Conservation (phyloP, 2,329 filamentous ascomycete species). For the Dactylellina parvicollis region DNA sequence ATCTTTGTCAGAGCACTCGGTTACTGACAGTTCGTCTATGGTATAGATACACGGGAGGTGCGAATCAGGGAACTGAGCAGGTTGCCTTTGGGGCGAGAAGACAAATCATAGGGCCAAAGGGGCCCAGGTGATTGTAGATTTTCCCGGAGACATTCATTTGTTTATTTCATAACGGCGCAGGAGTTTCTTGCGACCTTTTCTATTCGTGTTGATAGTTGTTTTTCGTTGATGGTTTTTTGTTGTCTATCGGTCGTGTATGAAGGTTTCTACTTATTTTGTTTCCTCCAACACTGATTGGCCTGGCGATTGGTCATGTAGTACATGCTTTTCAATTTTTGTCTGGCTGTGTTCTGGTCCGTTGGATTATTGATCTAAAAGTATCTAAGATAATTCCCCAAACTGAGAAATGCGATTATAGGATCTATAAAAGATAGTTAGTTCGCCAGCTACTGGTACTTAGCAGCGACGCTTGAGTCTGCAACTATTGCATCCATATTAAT, state of each 20-base stretch:
- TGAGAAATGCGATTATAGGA: too few species aligned
- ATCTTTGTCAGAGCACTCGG: neutral
- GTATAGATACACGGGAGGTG: slow-evolving; percentile 55
- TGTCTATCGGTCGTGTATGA: too few species aligned
- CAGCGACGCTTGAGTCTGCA: too few species aligned
- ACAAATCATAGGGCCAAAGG: slow-evolving; percentile 57
- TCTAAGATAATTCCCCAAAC: too few species aligned
- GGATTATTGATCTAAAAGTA: too few species aligned
- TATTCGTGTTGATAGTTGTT: neutral
- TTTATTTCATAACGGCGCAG: neutral
- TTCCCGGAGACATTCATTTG: neutral
- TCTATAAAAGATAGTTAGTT: too few species aligned
- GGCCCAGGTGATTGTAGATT: slow-evolving; percentile 10
- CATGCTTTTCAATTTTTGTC: too few species aligned
- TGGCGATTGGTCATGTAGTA: too few species aligned
- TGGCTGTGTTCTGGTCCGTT: too few species aligned
- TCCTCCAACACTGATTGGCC: neutral
- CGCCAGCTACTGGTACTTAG: too few species aligned
- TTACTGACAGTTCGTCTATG: neutral
- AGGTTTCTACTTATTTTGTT: neutral
- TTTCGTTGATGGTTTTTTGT: neutral
- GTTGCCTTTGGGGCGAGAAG: slow-evolving; percentile 56
- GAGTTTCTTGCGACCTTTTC: neutral
- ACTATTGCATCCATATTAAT: too few species aligned
- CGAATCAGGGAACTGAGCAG: slow-evolving; percentile 57